A percentile compares a stretch with the other conserved stretches of the same genome.
phyloP scores from a whole-genome alignment of 345 rosid species.

The Camelina neglecta region DNA sequence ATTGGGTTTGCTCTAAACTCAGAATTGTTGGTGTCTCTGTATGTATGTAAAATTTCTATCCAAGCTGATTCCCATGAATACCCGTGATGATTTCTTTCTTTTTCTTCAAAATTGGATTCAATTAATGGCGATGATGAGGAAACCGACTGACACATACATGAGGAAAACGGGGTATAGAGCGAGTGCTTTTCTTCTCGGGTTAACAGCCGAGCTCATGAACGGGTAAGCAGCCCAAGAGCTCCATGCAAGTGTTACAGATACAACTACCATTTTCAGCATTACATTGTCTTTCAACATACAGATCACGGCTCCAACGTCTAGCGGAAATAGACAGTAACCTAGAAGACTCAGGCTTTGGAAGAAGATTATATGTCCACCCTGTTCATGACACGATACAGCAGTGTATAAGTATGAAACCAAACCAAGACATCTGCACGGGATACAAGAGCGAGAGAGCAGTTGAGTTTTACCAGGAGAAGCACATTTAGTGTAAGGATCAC shows the following conservation, averaged over 20 bases:
- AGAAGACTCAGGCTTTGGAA: constrained; percentile 85
- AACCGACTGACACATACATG: constrained; percentile 91
- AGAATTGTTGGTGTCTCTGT: neutral
- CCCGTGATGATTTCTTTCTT: neutral
- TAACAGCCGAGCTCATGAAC: constrained; percentile 91
- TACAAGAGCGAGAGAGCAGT: neutral
- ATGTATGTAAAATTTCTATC: constrained; percentile 14
- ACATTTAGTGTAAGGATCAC: constrained; percentile 91
- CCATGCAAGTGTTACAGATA: constrained; percentile 77
- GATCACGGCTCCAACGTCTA: constrained; percentile 80
- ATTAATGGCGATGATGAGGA: constrained; percentile 86
- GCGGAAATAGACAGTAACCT: constrained; percentile 84
- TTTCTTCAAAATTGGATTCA: constrained; percentile 19
- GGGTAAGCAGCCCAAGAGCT: constrained; percentile 98
- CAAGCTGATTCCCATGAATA: neutral
- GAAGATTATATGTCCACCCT: constrained; percentile 93
- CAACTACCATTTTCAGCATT: constrained; percentile 69
- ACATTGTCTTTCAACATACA: constrained; percentile 83
- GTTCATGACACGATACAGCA: constrained; percentile 3
- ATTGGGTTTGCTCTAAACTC: neutral
- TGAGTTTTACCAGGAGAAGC: constrained; percentile 70
- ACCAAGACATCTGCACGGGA: neutral
- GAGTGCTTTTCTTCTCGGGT: constrained; percentile 82
- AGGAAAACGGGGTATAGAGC: constrained; percentile 86
- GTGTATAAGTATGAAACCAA: neutral